phyloP scores from a whole-genome alignment of 2,329 filamentous ascomycete species.

The Drechmeria coniospora region DNA sequence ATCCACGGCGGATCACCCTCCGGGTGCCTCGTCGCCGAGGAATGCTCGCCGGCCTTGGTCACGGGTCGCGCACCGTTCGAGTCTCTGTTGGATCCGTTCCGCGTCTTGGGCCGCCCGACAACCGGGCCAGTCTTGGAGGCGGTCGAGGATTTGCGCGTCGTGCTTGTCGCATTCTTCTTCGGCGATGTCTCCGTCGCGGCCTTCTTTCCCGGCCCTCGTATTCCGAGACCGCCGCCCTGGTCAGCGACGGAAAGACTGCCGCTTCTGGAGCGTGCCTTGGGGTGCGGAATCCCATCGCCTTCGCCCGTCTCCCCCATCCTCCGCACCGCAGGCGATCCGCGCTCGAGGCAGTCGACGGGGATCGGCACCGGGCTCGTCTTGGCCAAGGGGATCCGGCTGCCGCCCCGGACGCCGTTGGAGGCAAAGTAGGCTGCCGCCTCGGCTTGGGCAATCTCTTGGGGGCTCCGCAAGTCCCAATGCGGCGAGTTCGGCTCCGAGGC shows the following conservation, averaged over 20 bases:
- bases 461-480: slow-evolving; percentile 57
- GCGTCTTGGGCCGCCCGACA: slow-evolving; percentile 44
- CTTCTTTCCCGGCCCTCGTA: slow-evolving; percentile 9
- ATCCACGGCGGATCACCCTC: slow-evolving; percentile 96
- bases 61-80: slow-evolving; percentile 38
- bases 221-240: slow-evolving; percentile 11
- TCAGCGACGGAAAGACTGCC: slow-evolving; percentile 40
- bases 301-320: slow-evolving; percentile 39
- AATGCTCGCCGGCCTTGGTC: slow-evolving; percentile 45
- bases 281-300: slow-evolving; percentile 41
- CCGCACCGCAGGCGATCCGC: slow-evolving; percentile 53
- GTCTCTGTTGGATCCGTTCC: slow-evolving; percentile 38
- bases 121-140: slow-evolving; percentile 24
- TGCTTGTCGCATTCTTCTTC: slow-evolving; percentile 36
- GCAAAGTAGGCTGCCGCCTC: slow-evolving; percentile 35
- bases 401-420: slow-evolving; percentile 39
- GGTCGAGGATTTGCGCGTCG: slow-evolving; percentile 28
- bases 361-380: slow-evolving; percentile 68
- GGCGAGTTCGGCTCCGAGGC: slow-evolving; percentile 25
- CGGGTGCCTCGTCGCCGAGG: slow-evolving; percentile 44
- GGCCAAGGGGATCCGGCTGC: slow-evolving; percentile 75
- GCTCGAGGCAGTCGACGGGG: slow-evolving; percentile 53
- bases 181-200: slow-evolving; percentile 34
- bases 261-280: slow-evolving; percentile 54
- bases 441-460: slow-evolving; percentile 60